These are phyloP conservation scores for Heteromeles arbutifolia DNA, from an alignment of 306 rosid genomes.

Conservation along the genomic window DNA sequence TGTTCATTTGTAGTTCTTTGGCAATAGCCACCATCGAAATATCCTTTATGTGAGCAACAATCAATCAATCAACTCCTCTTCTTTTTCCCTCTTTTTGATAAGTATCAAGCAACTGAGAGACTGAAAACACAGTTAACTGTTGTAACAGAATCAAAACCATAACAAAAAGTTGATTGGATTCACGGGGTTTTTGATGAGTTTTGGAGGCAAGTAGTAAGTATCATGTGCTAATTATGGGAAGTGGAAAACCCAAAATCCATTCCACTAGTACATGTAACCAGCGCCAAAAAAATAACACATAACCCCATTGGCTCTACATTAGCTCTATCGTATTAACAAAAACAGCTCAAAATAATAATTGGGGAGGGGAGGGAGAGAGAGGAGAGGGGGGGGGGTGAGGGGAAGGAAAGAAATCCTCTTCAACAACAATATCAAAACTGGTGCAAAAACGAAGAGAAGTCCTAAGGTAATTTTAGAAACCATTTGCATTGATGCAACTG, in stretches of 20 bases:
- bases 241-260: no score
- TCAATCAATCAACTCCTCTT: neutral
- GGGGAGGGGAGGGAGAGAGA: neutral
- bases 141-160: neutral
- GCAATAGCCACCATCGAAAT: neutral
- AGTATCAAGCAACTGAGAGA: neutral
- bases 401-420: neutral
- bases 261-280: no score
- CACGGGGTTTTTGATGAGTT: no score
- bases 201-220: no score
- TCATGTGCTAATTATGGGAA: no score
- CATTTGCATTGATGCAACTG: neutral
- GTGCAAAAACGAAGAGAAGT: neutral
- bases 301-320: neutral
- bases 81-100: neutral
- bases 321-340: neutral
- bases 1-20: neutral
- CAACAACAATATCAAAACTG: neutral
- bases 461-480: neutral
- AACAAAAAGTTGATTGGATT: no score
- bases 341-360: neutral
- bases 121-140: neutral
- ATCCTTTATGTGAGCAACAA: neutral
- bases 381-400: no score
- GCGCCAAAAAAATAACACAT: no score